Evolutionary conservation across 441 rosid species (phyloP).

Genomic region (Omphalea diandra): DNA sequence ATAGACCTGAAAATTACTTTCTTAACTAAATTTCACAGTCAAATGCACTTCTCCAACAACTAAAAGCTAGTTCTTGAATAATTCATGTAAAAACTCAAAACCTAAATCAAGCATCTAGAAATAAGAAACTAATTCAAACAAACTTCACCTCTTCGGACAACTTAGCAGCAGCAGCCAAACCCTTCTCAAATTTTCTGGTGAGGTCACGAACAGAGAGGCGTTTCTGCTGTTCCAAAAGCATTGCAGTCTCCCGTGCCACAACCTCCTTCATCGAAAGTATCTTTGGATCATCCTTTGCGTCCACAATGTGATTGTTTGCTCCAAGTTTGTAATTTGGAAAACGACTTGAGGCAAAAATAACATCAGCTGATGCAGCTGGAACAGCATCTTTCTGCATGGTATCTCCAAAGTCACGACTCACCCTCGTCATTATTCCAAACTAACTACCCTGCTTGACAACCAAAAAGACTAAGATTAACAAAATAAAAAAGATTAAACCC

Average conservation of each 20-base stretch:
- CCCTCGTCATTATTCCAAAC: constrained; percentile 62
- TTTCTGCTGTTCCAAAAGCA: constrained; percentile 86
- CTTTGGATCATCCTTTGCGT: constrained; percentile 68
- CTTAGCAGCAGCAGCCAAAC: constrained; percentile 93
- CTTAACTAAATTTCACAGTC: neutral
- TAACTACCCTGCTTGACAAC: constrained; percentile 34
- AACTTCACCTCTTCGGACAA: constrained; percentile 81
- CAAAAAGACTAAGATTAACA: constrained; percentile 21
- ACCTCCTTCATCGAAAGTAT: constrained; percentile 84
- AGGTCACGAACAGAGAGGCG: constrained; percentile 96
- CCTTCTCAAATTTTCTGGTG: constrained; percentile 92
- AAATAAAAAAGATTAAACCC: constrained; percentile 14
- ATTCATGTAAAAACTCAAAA: neutral
- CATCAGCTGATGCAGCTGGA: constrained; percentile 83
- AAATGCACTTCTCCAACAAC: neutral
- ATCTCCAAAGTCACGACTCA: constrained; percentile 62
- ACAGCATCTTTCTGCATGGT: constrained; percentile 64
- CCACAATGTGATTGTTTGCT: constrained; percentile 67
- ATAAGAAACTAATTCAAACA: constrained; percentile 9
- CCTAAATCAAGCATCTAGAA: constrained; percentile 9
- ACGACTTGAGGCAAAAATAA: constrained; percentile 73
- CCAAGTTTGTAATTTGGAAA: constrained; percentile 87
- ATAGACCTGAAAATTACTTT: neutral
- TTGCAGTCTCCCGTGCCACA: constrained; percentile 86
- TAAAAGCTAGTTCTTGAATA: neutral